phyloP scores from a whole-genome alignment of 352 stramenopile species.

The Phytophthora citrophthora region DNA sequence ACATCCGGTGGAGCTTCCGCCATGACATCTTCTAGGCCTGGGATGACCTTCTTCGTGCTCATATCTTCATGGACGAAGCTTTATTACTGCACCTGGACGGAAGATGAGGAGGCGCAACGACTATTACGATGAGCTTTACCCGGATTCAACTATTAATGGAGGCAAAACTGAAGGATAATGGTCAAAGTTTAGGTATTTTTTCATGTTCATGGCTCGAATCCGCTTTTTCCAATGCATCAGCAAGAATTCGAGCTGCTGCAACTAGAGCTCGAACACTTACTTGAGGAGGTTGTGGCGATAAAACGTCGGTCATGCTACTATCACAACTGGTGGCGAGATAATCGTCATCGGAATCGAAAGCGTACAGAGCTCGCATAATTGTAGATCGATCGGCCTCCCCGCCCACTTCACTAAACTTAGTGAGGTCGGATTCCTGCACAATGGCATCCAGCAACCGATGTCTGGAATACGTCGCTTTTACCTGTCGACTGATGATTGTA shows the following conservation, averaged over 20 bases:
- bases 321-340: not conserved
- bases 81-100: slow-evolving; percentile 8
- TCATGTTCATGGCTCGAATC: slow-evolving; percentile 14
- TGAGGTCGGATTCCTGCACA: slow-evolving; percentile 55
- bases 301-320: slow-evolving; percentile 28
- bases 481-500: slow-evolving; percentile 45
- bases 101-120: slow-evolving; percentile 31
- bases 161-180: too few species aligned
- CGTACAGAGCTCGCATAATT: slow-evolving; percentile 45
- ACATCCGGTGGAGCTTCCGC: slow-evolving; percentile 10
- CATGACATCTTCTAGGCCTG: slow-evolving; percentile 25
- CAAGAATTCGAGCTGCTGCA: slow-evolving; percentile 47
- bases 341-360: slow-evolving; percentile 35
- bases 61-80: slow-evolving; percentile 27
- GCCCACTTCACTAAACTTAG: slow-evolving; percentile 36
- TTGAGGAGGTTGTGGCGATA: slow-evolving; percentile 29
- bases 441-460: slow-evolving; percentile 61
- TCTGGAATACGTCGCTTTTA: slow-evolving; percentile 56
- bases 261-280: slow-evolving; percentile 49
- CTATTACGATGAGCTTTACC: slow-evolving; percentile 12
- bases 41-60: slow-evolving; percentile 36
- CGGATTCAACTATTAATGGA: too few species aligned
- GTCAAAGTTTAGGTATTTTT: slow-evolving; percentile 1
- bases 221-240: slow-evolving; percentile 47
- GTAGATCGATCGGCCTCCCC: slow-evolving; percentile 31